Percentiles rank a stretch among this genome's conserved stretches.
Conservation (phyloP, 768 basidiomycete genomes). For the Mycena crocata region DNA sequence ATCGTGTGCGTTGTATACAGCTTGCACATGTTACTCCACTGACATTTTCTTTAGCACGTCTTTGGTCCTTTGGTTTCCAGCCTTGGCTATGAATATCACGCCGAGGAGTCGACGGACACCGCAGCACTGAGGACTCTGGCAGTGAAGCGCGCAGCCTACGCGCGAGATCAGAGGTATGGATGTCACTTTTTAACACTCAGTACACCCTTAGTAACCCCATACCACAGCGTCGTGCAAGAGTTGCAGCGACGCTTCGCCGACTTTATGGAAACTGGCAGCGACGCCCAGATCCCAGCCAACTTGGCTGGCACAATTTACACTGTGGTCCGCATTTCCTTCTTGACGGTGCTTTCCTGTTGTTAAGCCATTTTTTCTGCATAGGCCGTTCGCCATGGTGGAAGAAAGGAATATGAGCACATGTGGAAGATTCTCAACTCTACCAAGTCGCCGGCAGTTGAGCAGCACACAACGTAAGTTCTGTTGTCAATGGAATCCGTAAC, state of each 20-base stretch:
- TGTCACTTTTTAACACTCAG: too few relatives aligned
- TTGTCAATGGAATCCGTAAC: not conserved
- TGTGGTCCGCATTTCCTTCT: not conserved
- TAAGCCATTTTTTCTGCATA: slow-evolving; percentile 27
- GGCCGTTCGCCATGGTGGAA: slow-evolving; percentile 67
- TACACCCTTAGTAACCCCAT: not conserved
- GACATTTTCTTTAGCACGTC: slow-evolving; percentile 42
- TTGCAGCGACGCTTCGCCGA: not conserved
- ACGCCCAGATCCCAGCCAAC: slow-evolving; percentile 2
- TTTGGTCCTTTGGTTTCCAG: slow-evolving; percentile 66
- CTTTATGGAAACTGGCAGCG: not conserved
- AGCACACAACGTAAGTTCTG: slow-evolving; percentile 56
- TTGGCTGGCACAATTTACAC: not conserved
- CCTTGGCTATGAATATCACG: slow-evolving; percentile 67
- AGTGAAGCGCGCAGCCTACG: slow-evolving; percentile 55
- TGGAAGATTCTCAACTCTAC: slow-evolving; percentile 63
- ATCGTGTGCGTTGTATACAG: slow-evolving; percentile 44
- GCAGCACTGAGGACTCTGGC: slow-evolving; percentile 69
- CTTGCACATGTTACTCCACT: not conserved
- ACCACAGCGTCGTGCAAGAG: not conserved
- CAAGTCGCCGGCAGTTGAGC: slow-evolving; percentile 63
- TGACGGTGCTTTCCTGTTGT: not conserved
- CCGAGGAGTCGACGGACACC: slow-evolving; percentile 62
- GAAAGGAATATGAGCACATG: slow-evolving; percentile 65
- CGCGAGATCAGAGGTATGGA: slow-evolving; percentile 52